Base-by-base conservation (phyloP, 2,329 filamentous ascomycete species). In the Setomelanomma holmii region DNA sequence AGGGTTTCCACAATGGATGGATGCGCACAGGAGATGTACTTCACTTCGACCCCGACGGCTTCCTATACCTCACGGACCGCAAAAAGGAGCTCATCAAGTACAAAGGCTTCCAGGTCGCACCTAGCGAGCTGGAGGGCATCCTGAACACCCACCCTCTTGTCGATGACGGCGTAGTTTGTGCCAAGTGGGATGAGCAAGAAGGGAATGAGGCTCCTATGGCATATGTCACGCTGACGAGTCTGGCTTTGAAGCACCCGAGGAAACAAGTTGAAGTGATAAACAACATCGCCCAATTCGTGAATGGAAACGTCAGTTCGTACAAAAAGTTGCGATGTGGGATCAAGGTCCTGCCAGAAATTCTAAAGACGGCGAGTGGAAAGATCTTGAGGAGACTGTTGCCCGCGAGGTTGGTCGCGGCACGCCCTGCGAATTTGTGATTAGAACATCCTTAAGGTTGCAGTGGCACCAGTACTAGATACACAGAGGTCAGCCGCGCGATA, bases 61-160 rank as follows among this genome's bases (percentile, higher is more conserved):
- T 75, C 23, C 70, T 78, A 43, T 79, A 79, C 38, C 75, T 80
- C 40, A 72, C 79, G 1, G 77, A 79, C 41, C 66, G 75, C 17
- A 71, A 71, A 51, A 70, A 79, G 64, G 76, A 80, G 49, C 64
- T 80, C 10, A 80, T 81, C 62, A 81, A 81, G 56, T 80, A 80
- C 46, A 80, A 80, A 57, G 80, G 79, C 2, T 65, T 80, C 30
- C 79, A 82, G 64, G 78, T 82, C 14, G 76, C 79, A 6, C 80
- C 80, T 1, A 78, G 78, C 0, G 80, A 82, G 52, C 65, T 82
- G 1, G 79, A 82, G 64, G 77, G 27, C 14, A 30, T 30, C 5
- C 27, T 30, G 10, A 30, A 30, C 27, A 10, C 27, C 10, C 27
- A 30, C 5, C 10, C 27, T 10, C 14, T 30, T 30, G 27, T 30